Evolutionary conservation across 108 stramenopile species (phyloP).

Genomic region (Hondaea fermentalgiana): DNA sequence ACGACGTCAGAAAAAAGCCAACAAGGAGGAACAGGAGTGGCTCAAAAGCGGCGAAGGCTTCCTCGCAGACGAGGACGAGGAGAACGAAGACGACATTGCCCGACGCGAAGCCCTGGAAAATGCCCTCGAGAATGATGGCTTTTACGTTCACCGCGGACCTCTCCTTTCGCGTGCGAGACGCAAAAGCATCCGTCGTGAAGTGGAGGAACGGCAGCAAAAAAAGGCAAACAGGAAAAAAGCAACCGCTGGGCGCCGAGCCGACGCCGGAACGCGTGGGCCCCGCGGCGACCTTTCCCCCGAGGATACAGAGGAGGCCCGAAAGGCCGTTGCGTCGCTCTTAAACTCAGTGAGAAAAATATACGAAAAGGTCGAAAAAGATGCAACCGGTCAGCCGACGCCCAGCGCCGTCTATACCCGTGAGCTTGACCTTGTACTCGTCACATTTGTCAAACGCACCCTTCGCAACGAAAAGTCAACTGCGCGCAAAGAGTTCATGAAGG

Average conservation of each 20-base stretch:
- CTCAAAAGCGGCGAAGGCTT: neutral
- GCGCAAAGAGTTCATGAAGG: neutral
- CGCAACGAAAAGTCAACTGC: neutral
- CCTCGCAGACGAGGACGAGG: neutral
- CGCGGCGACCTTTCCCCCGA: too few relatives aligned
- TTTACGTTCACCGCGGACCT: neutral
- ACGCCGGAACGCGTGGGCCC: neutral
- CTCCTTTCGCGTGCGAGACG: neutral
- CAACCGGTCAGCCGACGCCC: neutral
- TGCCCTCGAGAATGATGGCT: neutral
- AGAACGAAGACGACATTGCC: neutral
- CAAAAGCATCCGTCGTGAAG: neutral
- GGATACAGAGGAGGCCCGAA: too few relatives aligned
- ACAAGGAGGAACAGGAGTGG: constrained; percentile 5
- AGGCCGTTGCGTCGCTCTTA: too few relatives aligned
- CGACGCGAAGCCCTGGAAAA: neutral
- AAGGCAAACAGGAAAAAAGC: neutral
- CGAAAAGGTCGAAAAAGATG: too few relatives aligned
- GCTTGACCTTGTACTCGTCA: neutral
- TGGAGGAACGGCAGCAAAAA: neutral
- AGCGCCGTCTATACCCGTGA: neutral
- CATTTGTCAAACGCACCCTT: neutral
- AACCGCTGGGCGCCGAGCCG: neutral
- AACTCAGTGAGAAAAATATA: too few relatives aligned
- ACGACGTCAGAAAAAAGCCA: neutral